Evolutionary conservation across 2,329 filamentous ascomycete species (phyloP).

Genomic region (Chaetomium sp.): DNA sequence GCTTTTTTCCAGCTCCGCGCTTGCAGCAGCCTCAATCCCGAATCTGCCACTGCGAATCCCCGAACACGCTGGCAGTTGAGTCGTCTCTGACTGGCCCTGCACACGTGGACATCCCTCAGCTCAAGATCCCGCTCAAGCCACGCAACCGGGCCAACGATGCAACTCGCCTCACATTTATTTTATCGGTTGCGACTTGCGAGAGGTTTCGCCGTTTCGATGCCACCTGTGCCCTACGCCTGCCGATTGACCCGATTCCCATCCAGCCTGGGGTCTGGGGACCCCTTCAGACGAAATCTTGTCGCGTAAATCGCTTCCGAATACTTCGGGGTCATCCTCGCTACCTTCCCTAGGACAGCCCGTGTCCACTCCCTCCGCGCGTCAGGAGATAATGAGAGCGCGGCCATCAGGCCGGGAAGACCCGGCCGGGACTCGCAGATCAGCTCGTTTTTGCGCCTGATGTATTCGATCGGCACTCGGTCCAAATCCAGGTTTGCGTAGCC

Average conservation of each 20-base stretch:
- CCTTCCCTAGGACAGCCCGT: not conserved
- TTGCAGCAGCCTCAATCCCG: not conserved
- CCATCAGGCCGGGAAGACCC: not conserved
- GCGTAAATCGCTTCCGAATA: slow-evolving; percentile 6
- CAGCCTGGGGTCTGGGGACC: slow-evolving; percentile 1
- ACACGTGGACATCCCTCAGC: slow-evolving; percentile 2
- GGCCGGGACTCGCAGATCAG: slow-evolving; percentile 7
- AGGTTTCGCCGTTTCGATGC: not conserved
- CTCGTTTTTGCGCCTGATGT: slow-evolving; percentile 16
- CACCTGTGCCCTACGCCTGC: not conserved
- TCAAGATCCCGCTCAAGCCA: not conserved
- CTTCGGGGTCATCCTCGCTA: slow-evolving; percentile 8
- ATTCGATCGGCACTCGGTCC: slow-evolving; percentile 7
- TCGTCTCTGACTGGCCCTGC: not conserved
- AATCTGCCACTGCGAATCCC: not conserved
- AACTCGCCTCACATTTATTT: not conserved
- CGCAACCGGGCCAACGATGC: not conserved
- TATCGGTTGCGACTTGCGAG: not conserved
- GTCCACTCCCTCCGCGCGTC: not conserved
- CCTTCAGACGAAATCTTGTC: slow-evolving; percentile 13
- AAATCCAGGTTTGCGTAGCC: slow-evolving; percentile 2
- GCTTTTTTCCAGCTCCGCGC: not conserved
- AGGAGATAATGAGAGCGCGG: not conserved
- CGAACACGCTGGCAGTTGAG: not conserved
- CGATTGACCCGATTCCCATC: not conserved